Conservation (phyloP, 805 yeast species). For the Komagataella populi region DNA sequence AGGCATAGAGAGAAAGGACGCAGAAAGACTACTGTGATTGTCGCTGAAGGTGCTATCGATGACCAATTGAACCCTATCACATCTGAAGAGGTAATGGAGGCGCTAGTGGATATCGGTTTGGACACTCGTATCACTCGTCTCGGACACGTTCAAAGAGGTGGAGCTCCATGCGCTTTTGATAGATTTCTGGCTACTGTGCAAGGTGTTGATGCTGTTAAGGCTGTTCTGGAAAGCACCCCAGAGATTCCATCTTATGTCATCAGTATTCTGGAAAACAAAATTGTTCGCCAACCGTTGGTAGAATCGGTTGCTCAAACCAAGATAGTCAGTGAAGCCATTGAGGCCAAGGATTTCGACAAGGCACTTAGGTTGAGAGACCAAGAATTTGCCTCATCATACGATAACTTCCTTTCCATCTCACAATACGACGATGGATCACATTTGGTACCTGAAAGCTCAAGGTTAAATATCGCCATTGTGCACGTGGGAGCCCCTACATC, state of each 20-base stretch:
- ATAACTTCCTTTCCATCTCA: slow-evolving; percentile 51
- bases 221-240: slow-evolving; percentile 54
- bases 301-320: slow-evolving; percentile 65
- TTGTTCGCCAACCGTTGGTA: slow-evolving; percentile 52
- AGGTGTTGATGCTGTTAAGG: slow-evolving; percentile 74
- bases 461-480: slow-evolving; percentile 53
- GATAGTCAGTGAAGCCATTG: slow-evolving; percentile 60
- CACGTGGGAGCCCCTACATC: slow-evolving; percentile 77
- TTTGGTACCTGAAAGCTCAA: slow-evolving; percentile 34
- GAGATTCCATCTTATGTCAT: slow-evolving; percentile 72
- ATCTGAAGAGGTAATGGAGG: slow-evolving; percentile 50
- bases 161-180: slow-evolving; percentile 67
- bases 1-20: slow-evolving; percentile 61
- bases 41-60: slow-evolving; percentile 77
- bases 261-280: slow-evolving; percentile 57
- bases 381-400: slow-evolving; percentile 50
- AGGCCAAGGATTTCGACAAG: slow-evolving; percentile 46
- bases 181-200: slow-evolving; percentile 62
- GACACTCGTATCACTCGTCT: slow-evolving; percentile 69
- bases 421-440: slow-evolving; percentile 57
- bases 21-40: slow-evolving; percentile 68
- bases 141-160: slow-evolving; percentile 80
- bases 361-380: slow-evolving; percentile 65
- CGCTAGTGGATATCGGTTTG: slow-evolving; percentile 50
- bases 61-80: slow-evolving; percentile 55